Percentiles rank a stretch among this genome's conserved stretches.
phyloP scores from a whole-genome alignment of 306 rosid genomes.

The Prinsepia uniflora region DNA sequence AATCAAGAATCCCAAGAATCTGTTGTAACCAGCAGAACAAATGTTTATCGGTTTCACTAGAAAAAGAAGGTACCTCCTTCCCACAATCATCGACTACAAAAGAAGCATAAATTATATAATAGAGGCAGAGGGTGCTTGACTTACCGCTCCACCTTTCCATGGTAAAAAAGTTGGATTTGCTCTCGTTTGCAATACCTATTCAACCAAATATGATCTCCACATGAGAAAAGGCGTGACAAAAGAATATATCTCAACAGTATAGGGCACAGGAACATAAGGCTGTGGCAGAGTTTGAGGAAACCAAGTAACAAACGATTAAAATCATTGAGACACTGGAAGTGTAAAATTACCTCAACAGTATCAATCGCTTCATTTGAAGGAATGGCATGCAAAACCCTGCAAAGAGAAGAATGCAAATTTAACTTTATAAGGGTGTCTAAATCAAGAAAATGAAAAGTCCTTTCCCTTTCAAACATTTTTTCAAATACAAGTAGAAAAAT shows the following conservation, averaged over 20 bases:
- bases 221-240: not conserved
- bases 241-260: not conserved
- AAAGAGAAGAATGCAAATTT: slow-evolving; percentile 15
- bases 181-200: slow-evolving; percentile 85
- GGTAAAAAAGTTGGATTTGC: slow-evolving; percentile 61
- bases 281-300: not conserved
- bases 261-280: not conserved
- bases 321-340: not conserved
- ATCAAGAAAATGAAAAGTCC: slow-evolving; percentile 3
- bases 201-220: slow-evolving; percentile 9
- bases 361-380: slow-evolving; percentile 93
- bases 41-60: not conserved
- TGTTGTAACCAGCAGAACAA: slow-evolving; percentile 26
- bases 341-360: slow-evolving; percentile 79
- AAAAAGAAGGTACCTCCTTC: not conserved
- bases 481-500: slow-evolving; percentile 13
- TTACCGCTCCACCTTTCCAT: slow-evolving; percentile 99
- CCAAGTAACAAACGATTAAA: not conserved
- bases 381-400: slow-evolving; percentile 86
- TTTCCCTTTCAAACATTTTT: not conserved
- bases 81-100: slow-evolving; percentile 9
- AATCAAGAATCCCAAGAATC: slow-evolving; percentile 86
- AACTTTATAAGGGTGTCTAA: not conserved
- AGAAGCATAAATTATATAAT: not conserved
- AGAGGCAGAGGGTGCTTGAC: slow-evolving; percentile 25